These are phyloP conservation scores for Lichtheimia ramosa DNA, from an alignment of 371 early-diverging fungal genomes.

Conservation along the genomic window DNA sequence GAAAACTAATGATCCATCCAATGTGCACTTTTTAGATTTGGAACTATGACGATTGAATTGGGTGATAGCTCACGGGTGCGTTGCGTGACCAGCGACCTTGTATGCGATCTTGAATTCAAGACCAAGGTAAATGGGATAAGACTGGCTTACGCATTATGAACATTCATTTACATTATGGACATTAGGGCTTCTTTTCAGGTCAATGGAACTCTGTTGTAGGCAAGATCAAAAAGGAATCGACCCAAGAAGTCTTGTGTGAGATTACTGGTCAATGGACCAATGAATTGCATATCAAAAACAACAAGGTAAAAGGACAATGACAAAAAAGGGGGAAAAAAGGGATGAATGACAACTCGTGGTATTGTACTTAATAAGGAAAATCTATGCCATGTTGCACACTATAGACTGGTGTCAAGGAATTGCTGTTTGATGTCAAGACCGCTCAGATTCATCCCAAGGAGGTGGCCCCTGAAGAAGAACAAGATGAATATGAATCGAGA, in stretches of 20 bases:
- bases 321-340: background rate
- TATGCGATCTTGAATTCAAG: slow-evolving; percentile 89
- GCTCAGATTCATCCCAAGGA: slow-evolving; percentile 64
- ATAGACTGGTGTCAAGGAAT: slow-evolving; percentile 32
- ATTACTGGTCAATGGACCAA: slow-evolving; percentile 89
- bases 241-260: slow-evolving; percentile 75
- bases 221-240: slow-evolving; percentile 79
- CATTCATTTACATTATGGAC: too few relatives aligned
- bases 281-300: slow-evolving; percentile 55
- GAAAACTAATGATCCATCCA: background rate
- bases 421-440: slow-evolving; percentile 72
- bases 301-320: slow-evolving; percentile 15
- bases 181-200: slow-evolving; percentile 85
- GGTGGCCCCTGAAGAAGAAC: slow-evolving; percentile 70
- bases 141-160: too few relatives aligned
- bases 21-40: slow-evolving; percentile 61
- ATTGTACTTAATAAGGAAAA: background rate
- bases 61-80: slow-evolving; percentile 81
- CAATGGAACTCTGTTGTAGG: slow-evolving; percentile 81
- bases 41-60: slow-evolving; percentile 93
- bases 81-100: slow-evolving; percentile 75
- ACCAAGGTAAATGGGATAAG: slow-evolving; percentile 80
- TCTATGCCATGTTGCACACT: background rate
- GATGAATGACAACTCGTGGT: background rate
- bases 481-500: slow-evolving; percentile 84